Conservation (phyloP, 768 basidiomycete genomes). For the Termitomyces sp. region DNA sequence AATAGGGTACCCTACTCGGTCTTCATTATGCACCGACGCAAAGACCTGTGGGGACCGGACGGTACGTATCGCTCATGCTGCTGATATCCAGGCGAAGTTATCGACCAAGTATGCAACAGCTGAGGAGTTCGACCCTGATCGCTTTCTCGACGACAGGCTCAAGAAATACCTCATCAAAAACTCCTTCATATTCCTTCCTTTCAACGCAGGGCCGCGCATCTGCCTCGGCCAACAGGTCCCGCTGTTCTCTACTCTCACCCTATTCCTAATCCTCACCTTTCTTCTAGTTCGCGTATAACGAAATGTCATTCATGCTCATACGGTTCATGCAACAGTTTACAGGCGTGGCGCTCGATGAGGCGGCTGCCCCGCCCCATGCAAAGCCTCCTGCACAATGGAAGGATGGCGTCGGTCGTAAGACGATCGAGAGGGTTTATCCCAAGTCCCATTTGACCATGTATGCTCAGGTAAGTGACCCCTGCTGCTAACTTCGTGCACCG, state of each 20-base stretch:
- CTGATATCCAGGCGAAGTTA: neutral
- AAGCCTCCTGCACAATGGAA: slow-evolving; percentile 45
- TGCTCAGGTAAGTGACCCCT: slow-evolving; percentile 28
- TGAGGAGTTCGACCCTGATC: slow-evolving; percentile 64
- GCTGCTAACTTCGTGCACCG: neutral
- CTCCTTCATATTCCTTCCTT: slow-evolving; percentile 67
- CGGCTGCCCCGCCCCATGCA: slow-evolving; percentile 39
- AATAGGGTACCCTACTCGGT: slow-evolving; percentile 47
- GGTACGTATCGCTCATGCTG: slow-evolving; percentile 28
- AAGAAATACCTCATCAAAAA: slow-evolving; percentile 58
- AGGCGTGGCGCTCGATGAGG: slow-evolving; percentile 38
- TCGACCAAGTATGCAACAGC: slow-evolving; percentile 31
- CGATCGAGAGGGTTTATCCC: slow-evolving; percentile 43
- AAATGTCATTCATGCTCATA: slow-evolving; percentile 60
- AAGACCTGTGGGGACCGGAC: slow-evolving; percentile 69
- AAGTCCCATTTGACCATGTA: slow-evolving; percentile 56
- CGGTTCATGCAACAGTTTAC: slow-evolving; percentile 58
- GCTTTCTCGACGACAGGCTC: slow-evolving; percentile 61
- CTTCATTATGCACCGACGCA: slow-evolving; percentile 60
- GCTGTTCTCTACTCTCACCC: neutral
- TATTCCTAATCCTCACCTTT: neutral
- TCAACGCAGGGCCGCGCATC: slow-evolving; percentile 56
- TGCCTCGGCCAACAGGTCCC: slow-evolving; percentile 53
- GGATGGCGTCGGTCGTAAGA: slow-evolving; percentile 37
- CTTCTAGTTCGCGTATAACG: slow-evolving; percentile 49